A percentile compares a stretch with the other conserved stretches of the same genome.
Evolutionary conservation across 768 basidiomycete species (phyloP).

Genomic region (Termitomyces sp.): DNA sequence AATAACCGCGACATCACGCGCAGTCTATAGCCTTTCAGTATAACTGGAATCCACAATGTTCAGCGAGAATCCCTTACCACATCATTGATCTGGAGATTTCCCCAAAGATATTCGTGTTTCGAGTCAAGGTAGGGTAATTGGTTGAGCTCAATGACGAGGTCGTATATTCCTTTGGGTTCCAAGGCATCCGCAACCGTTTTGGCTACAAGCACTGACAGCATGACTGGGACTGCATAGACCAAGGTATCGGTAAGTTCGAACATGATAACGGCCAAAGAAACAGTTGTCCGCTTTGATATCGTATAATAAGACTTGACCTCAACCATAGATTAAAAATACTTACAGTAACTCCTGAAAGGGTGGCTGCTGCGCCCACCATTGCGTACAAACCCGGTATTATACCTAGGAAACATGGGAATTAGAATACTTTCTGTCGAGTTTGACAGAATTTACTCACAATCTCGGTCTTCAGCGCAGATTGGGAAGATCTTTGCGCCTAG

Average conservation of each 20-base stretch:
- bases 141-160: constrained; percentile 89
- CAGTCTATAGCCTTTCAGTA: constrained; percentile 41
- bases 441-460: constrained; percentile 45
- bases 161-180: constrained; percentile 94
- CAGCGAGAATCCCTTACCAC: constrained; percentile 51
- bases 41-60: background rate
- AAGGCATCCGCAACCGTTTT: constrained; percentile 88
- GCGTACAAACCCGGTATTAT: constrained; percentile 90
- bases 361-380: constrained; percentile 94
- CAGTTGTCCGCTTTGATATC: constrained; percentile 73
- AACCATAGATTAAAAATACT: constrained; percentile 21
- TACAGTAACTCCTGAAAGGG: constrained; percentile 94
- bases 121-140: constrained; percentile 91
- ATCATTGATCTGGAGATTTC: constrained; percentile 66
- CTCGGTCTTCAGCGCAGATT: constrained; percentile 56
- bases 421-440: background rate
- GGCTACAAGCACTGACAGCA: constrained; percentile 84
- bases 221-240: constrained; percentile 88
- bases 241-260: constrained; percentile 93
- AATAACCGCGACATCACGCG: constrained; percentile 67
- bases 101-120: constrained; percentile 91
- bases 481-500: constrained; percentile 62
- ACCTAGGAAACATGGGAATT: constrained; percentile 24
- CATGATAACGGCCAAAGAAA: constrained; percentile 93
- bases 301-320: constrained; percentile 6